Evolutionary conservation across 1,139 yeast species (phyloP).

Genomic region (Yarrowia galli): DNA sequence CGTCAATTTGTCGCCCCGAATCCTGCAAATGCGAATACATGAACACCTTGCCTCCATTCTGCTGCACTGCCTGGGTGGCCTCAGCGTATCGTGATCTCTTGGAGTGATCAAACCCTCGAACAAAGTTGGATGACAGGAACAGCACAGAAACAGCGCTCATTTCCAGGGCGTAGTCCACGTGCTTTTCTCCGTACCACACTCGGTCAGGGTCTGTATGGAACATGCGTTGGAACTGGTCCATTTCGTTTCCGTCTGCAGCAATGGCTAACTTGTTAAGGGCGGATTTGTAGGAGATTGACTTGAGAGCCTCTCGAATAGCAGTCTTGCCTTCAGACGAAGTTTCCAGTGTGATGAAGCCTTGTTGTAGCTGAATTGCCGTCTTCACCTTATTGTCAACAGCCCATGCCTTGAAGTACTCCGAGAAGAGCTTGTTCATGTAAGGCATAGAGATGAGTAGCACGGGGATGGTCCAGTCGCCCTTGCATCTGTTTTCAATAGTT

Average conservation of each 20-base stretch:
- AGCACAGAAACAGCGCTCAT: conserved; percentile 77
- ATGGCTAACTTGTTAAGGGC: conserved; percentile 28
- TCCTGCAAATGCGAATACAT: conserved; percentile 85
- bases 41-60: conserved; percentile 74
- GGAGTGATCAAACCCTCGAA: conserved; percentile 73
- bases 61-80: conserved; percentile 69
- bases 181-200: conserved; percentile 91
- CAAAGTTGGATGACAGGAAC: conserved; percentile 76
- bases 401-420: conserved; percentile 38
- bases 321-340: conserved; percentile 33
- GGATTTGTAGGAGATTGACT: conserved; percentile 35
- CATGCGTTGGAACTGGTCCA: conserved; percentile 76
- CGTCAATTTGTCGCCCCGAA: conserved; percentile 84
- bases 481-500: conserved; percentile 33
- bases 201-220: conserved; percentile 77
- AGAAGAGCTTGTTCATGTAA: conserved; percentile 36
- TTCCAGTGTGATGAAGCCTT: conserved; percentile 26
- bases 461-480: conserved; percentile 30
- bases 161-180: conserved; percentile 71
- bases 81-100: conserved; percentile 70
- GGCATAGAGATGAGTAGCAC: conserved; percentile 38
- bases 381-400: conserved; percentile 33
- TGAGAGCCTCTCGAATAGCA: conserved; percentile 38
- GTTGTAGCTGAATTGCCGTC: conserved; percentile 24
- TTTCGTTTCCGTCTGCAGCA: conserved; percentile 36